phyloP scores from a whole-genome alignment of 805 yeast genomes.

The Yarrowia sp. region DNA sequence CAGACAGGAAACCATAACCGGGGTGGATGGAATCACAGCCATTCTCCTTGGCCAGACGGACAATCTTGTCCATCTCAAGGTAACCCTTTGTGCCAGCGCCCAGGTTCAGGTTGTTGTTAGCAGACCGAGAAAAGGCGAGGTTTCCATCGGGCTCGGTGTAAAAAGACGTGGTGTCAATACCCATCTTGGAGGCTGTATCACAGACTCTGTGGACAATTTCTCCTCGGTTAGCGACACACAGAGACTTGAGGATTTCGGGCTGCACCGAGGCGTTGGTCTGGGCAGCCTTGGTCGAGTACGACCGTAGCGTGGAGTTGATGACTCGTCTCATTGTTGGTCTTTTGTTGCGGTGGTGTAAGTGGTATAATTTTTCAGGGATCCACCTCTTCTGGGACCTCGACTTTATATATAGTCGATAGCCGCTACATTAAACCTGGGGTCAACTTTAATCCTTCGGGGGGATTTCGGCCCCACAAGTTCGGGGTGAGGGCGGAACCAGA shows the following conservation, averaged over 20 bases:
- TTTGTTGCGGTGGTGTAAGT: constrained; percentile 7
- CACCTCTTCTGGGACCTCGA: constrained; percentile 15
- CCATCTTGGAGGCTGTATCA: constrained; percentile 46
- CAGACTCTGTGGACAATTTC: constrained; percentile 55
- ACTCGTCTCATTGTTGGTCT: constrained; percentile 31
- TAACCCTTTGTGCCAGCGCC: constrained; percentile 46
- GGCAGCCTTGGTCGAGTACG: constrained; percentile 36
- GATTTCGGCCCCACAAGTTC: constrained; percentile 38
- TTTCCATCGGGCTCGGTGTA: constrained; percentile 48
- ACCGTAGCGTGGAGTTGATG: constrained; percentile 37
- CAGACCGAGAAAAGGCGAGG: constrained; percentile 45
- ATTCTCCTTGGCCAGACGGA: constrained; percentile 57
- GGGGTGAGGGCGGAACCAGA: constrained; percentile 26
- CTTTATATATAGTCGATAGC: constrained; percentile 38
- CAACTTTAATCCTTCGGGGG: constrained; percentile 37
- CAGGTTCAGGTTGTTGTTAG: constrained; percentile 43
- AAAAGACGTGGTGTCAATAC: constrained; percentile 48
- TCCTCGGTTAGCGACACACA: constrained; percentile 63
- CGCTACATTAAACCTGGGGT: constrained; percentile 38
- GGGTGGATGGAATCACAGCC: constrained; percentile 65
- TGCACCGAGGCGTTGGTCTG: constrained; percentile 3
- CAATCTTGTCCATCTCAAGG: constrained; percentile 57
- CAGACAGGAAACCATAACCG: constrained; percentile 64
- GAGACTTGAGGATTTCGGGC: constrained; percentile 42
- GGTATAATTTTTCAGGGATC: neutral